Conservation (phyloP, 1,284 basidiomycete genomes). For the Cryptococcus sp. region DNA sequence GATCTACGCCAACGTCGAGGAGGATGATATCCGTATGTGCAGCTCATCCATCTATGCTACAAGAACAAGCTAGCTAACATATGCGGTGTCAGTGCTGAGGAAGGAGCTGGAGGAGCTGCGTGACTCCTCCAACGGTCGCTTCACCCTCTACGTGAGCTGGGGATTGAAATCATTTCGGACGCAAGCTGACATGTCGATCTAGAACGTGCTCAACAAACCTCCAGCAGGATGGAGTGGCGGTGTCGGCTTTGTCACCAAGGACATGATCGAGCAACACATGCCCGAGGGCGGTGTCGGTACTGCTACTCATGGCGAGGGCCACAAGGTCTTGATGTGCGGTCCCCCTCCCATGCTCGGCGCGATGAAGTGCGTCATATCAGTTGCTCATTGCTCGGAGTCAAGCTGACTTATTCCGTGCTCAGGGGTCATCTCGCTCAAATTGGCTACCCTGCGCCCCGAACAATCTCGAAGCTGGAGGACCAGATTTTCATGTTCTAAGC, state of each 20-base stretch:
- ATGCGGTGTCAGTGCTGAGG: constrained; percentile 63
- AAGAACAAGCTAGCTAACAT: background rate
- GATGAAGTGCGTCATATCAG: constrained; percentile 74
- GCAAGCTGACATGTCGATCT: background rate
- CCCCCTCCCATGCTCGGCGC: constrained; percentile 96
- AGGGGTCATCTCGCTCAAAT: constrained; percentile 88
- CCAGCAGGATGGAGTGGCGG: constrained; percentile 84
- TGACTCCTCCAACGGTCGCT: constrained; percentile 60
- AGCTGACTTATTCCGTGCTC: constrained; percentile 12
- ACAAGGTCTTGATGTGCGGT: constrained; percentile 85
- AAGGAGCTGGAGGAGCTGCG: constrained; percentile 74
- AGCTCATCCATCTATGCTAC: background rate
- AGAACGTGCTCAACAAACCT: constrained; percentile 90
- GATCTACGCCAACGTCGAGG: constrained; percentile 94
- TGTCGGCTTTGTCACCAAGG: constrained; percentile 87
- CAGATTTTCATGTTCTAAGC: constrained; percentile 63
- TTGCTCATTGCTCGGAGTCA: background rate
- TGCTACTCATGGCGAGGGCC: constrained; percentile 59
- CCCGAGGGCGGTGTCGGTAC: constrained; percentile 50
- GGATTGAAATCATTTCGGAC: background rate
- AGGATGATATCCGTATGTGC: constrained; percentile 69
- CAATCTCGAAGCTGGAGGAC: constrained; percentile 91
- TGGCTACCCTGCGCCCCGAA: constrained; percentile 79
- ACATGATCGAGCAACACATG: constrained; percentile 81
- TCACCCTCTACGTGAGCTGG: constrained; percentile 66